Percentiles rank a stretch among this genome's conserved stretches.
Conservation (phyloP, 1,284 basidiomycete genomes). For the Cutaneotrichosporon sp. region DNA sequence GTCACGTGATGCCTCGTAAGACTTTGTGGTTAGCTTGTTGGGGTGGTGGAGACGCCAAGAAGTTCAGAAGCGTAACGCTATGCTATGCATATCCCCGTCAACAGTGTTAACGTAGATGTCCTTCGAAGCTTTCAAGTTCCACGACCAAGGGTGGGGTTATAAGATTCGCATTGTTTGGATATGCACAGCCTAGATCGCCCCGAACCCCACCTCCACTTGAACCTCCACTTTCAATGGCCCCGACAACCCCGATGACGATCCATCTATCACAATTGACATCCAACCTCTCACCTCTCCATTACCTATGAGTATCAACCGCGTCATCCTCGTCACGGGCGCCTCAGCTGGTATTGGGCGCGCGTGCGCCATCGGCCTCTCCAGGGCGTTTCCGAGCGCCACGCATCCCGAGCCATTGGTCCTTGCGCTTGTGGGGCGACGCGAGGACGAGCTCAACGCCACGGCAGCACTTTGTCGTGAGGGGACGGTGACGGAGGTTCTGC, state of each 20-base stretch:
- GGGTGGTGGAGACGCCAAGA: too few relatives aligned
- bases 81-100: background rate
- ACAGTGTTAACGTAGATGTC: too few relatives aligned
- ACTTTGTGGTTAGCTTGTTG: background rate
- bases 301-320: conserved; percentile 21
- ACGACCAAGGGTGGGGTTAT: too few relatives aligned
- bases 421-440: conserved; percentile 61
- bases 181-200: too few relatives aligned
- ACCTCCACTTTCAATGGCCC: background rate
- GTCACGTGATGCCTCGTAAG: background rate
- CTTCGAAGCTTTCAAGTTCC: too few relatives aligned
- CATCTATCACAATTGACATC: background rate
- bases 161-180: too few relatives aligned
- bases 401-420: conserved; percentile 60
- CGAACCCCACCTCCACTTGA: too few relatives aligned
- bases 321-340: conserved; percentile 52
- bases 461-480: conserved; percentile 39
- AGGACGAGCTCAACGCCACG: conserved; percentile 63
- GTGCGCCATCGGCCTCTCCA: conserved; percentile 59
- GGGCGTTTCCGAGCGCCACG: conserved; percentile 44
- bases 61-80: background rate
- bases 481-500: conserved; percentile 54
- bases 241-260: background rate
- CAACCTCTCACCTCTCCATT: too few relatives aligned
- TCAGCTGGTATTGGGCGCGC: conserved; percentile 58